These are phyloP conservation scores for Alectoria sarmentosa DNA, from an alignment of 495 filamentous ascomycete species.

Conservation along the genomic window DNA sequence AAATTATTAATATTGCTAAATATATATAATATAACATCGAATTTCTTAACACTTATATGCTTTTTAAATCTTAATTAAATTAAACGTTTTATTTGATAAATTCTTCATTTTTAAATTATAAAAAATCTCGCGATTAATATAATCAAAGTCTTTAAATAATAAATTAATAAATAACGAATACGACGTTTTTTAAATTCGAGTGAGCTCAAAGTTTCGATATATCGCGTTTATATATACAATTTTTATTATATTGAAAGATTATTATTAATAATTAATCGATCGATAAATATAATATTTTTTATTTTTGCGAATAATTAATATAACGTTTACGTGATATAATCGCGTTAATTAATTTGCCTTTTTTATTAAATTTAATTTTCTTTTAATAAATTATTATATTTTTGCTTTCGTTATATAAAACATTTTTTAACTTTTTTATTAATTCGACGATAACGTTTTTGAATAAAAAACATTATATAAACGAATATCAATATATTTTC, in stretches of 20 bases:
- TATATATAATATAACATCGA: not conserved
- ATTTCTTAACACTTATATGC: not conserved
- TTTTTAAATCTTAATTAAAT: not conserved
- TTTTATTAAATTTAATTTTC: slow-evolving; percentile 21
- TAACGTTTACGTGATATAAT: slow-evolving; percentile 19
- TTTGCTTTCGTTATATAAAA: slow-evolving; percentile 14
- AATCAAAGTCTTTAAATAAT: not conserved
- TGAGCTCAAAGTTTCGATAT: not conserved
- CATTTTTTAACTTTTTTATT: not conserved
- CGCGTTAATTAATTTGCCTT: slow-evolving; percentile 22
- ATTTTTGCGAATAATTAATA: slow-evolving; percentile 22
- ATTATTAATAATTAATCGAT: slow-evolving; percentile 11
- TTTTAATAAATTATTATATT: slow-evolving; percentile 23
- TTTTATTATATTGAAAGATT: not conserved
- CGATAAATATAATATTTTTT: slow-evolving; percentile 25
- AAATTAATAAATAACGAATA: not conserved
- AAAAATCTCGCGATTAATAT: not conserved
- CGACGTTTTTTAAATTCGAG: not conserved
- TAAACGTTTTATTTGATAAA: not conserved
- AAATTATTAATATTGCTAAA: not conserved
- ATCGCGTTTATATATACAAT: not conserved
- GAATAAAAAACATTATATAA: not conserved
- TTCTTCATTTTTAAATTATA: not conserved
- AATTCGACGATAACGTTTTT: not conserved
- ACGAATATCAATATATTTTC: not conserved